phyloP scores from a whole-genome alignment of 495 filamentous ascomycete genomes.

The Penicillium atrosanguineum region DNA sequence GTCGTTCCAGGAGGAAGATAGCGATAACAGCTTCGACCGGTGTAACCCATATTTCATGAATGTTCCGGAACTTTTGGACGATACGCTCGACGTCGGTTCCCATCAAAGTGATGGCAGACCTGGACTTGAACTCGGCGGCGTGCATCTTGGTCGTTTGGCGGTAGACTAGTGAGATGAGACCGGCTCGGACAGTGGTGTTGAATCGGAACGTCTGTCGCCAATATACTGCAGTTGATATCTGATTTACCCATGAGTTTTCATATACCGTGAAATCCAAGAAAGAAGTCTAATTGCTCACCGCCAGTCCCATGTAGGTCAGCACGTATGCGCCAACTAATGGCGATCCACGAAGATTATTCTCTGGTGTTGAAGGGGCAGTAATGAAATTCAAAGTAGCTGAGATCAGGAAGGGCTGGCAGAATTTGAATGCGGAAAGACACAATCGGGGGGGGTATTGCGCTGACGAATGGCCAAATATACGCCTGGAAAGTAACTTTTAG shows the following conservation, averaged over 20 bases:
- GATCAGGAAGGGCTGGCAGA: slow-evolving; percentile 60
- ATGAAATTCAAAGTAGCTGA: slow-evolving; percentile 39
- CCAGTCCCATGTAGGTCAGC: slow-evolving; percentile 55
- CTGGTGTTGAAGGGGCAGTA: slow-evolving; percentile 18
- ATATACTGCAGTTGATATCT: slow-evolving; percentile 45
- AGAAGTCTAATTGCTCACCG: slow-evolving; percentile 33
- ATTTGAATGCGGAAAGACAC: slow-evolving; percentile 51
- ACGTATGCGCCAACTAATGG: slow-evolving; percentile 56
- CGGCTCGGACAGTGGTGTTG: slow-evolving; percentile 51
- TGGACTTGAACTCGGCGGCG: slow-evolving; percentile 29
- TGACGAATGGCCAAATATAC: slow-evolving; percentile 28
- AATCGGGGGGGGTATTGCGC: slow-evolving; percentile 47
- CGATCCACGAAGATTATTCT: slow-evolving; percentile 43
- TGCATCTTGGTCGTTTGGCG: slow-evolving; percentile 30
- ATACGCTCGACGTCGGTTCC: slow-evolving; percentile 52
- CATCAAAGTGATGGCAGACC: slow-evolving; percentile 52
- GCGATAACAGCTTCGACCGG: slow-evolving; percentile 52
- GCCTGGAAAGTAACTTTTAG: slow-evolving; percentile 17
- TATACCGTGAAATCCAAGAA: not conserved
- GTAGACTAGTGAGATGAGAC: slow-evolving; percentile 37
- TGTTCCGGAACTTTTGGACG: slow-evolving; percentile 21
- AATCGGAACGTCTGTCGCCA: slow-evolving; percentile 49
- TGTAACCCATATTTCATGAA: slow-evolving; percentile 53
- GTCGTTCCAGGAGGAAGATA: slow-evolving; percentile 46
- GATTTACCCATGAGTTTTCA: not conserved